Base-by-base conservation (phyloP, 768 basidiomycete species). In the Tulasnella sp. region DNA sequence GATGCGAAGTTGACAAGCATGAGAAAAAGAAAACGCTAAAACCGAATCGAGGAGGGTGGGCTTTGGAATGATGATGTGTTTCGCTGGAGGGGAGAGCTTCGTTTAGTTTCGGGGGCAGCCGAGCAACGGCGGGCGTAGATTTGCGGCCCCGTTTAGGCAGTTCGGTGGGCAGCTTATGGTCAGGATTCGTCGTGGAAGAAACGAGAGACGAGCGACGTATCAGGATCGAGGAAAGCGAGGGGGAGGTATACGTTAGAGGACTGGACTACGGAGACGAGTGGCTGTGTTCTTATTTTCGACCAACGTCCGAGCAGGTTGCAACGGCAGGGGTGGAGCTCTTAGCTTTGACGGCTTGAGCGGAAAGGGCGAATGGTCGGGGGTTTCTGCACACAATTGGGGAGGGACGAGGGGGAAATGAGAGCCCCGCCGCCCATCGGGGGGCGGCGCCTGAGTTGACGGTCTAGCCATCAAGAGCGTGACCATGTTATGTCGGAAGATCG, bases 401-500 rank as follows among this genome's bases (percentile, higher is more conserved):
- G 58, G 31, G 58, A n/a, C 27, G 34, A 12, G 31, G 31, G 44
- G 44, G 44, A 44, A 44, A 44, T 44, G 14, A 44, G 44, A 1
- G n/a, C n/a, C n/a, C n/a, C 12, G 10, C 44, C 14, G 62, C 62
- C 27, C 31, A 68, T 68, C 62, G 62, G 62, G 62, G 62, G 3
- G 9, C 62, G 62, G 8, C 34, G 44, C 44, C 14, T 16, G 34
- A n/a, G 31, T 36, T 27, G 27, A 36, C 27, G 62, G 62, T 68
- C 19, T 24, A 19, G 62, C 62, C 62, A 68, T 68, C 62, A 68
- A n/a, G 31, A 68, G 31, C 62, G 62, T 68, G 62, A 68, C 62
- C 62, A n/a, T 68, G 62, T 68, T 68, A 36, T 68, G 62, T 68
- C 62, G 62, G 62, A 68, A 68, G 62, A 68, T 68, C 62, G 62